These are phyloP conservation scores for Suillus brevipes DNA, from an alignment of 768 basidiomycete genomes.

Conservation along the genomic window DNA sequence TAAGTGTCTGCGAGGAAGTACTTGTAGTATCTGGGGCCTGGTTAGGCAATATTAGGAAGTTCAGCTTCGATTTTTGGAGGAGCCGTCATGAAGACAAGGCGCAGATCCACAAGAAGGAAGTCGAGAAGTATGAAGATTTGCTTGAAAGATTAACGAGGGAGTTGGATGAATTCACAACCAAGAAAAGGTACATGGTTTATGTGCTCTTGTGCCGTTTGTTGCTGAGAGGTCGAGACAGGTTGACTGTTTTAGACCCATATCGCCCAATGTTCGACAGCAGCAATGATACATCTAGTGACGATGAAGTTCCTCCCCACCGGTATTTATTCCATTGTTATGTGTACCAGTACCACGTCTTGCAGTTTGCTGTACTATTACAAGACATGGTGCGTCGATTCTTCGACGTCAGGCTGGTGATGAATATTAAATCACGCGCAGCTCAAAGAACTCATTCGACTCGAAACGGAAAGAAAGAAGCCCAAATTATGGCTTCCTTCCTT, in stretches of 20 bases:
- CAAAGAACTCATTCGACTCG: slow-evolving; percentile 55
- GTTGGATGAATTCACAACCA: slow-evolving; percentile 48
- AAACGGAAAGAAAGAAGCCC: slow-evolving; percentile 42
- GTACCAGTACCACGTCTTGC: slow-evolving; percentile 58
- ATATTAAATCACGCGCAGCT: slow-evolving; percentile 40
- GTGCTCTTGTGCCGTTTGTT: slow-evolving; percentile 4
- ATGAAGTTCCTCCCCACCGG: slow-evolving; percentile 60
- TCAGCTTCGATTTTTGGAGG: slow-evolving; percentile 40
- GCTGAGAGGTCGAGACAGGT: slow-evolving; percentile 33
- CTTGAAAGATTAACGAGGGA: slow-evolving; percentile 35
- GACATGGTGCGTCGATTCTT: slow-evolving; percentile 33
- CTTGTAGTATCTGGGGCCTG: slow-evolving; percentile 48
- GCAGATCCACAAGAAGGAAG: slow-evolving; percentile 31
- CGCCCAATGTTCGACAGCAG: slow-evolving; percentile 45
- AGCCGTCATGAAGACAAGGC: slow-evolving; percentile 30
- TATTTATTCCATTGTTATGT: slow-evolving; percentile 75
- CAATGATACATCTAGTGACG: slow-evolving; percentile 26
- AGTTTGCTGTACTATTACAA: slow-evolving; percentile 34
- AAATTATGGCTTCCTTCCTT: slow-evolving; percentile 60
- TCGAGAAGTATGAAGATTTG: slow-evolving; percentile 40
- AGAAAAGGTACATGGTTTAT: slow-evolving; percentile 44
- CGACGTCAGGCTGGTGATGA: background rate
- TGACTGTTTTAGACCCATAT: slow-evolving; percentile 61
- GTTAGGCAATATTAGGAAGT: slow-evolving; percentile 43
- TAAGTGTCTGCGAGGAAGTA: slow-evolving; percentile 43